Evolutionary conservation across 108 stramenopile species (phyloP).

Genomic region (Discostella stelligeroides): DNA sequence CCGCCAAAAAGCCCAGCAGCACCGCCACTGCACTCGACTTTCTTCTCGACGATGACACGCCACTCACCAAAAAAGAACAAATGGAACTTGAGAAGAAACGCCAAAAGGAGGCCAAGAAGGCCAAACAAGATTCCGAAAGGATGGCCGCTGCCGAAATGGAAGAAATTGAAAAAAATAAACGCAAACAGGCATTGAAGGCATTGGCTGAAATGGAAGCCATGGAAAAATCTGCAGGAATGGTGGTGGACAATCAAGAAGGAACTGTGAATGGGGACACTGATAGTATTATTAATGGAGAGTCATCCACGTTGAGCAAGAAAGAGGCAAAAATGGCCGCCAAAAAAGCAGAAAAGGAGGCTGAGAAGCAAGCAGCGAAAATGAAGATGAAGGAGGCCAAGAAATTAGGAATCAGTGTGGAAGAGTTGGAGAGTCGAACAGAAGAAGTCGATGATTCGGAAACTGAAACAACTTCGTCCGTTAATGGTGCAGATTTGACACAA

Average conservation of each 20-base stretch:
- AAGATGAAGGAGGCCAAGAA: constrained; percentile 44
- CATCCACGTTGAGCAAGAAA: constrained; percentile 44
- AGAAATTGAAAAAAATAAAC: constrained; percentile 49
- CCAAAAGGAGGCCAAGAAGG: constrained; percentile 60
- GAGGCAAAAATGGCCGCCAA: constrained; percentile 47
- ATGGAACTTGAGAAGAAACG: constrained; percentile 49
- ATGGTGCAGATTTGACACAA: too few species aligned
- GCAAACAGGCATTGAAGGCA: constrained; percentile 51
- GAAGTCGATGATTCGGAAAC: constrained; percentile 17
- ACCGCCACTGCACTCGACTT: constrained; percentile 16
- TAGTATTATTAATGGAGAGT: not conserved
- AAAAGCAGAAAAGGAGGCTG: constrained; percentile 48
- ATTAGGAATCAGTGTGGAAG: constrained; percentile 33
- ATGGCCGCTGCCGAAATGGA: constrained; percentile 22
- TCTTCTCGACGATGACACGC: constrained; percentile 38
- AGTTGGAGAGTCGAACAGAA: constrained; percentile 32
- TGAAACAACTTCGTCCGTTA: not conserved
- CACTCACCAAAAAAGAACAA: constrained; percentile 46
- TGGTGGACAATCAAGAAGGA: constrained; percentile 1
- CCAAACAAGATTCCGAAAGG: constrained; percentile 29
- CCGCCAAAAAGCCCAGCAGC: not conserved
- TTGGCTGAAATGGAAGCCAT: constrained; percentile 53
- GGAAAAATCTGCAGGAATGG: constrained; percentile 23
- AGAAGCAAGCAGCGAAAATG: constrained; percentile 39
- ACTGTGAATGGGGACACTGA: not conserved